Evolutionary conservation across 2,329 filamentous ascomycete species (phyloP), one percentile per base, ranked within the genome.

Genomic region (Lasiodiplodia sp.): DNA sequence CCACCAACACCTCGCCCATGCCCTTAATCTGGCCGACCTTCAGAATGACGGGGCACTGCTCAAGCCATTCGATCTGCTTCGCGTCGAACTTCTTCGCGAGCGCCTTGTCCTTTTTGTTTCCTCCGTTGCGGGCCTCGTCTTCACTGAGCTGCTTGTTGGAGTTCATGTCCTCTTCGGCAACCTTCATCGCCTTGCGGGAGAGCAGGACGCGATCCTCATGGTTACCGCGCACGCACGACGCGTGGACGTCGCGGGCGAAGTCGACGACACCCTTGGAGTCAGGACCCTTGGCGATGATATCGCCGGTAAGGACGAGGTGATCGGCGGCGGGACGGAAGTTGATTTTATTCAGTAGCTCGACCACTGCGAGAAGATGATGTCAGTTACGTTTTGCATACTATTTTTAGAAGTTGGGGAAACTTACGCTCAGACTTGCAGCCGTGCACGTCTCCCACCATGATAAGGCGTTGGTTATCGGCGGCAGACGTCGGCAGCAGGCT

Each of bases 361-460:
- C 73, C 70, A 88, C 82, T 84, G 34, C 60, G 16, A 44, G 12
- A 21, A 12, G 44, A 52, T 28, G 38, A 65, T 28, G 44, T 51
- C 40, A 40, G 23, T 16, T 5, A 60, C 18, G 14, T 2, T 3
- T 38, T 10, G 14, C 10, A 18, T 8, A 7, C 18, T 37, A 28
- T 37, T 25, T 64, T 38, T 64, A 57, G 40, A 47, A 56, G 5
- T 37, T 23, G 68, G 62, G 8, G 21, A 47, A 47, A 73, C 77
- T 84, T 80, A 76, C 93, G 84, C 70, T 93, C 87, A 14, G 86
- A 78, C 73, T 88, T 88, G 83, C 96, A 96, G 60, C 96, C 96
- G 81, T 98, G 95, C 16, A 98, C 93, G 81, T 99, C 96, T 67
- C 96, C 95, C 40, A 98, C 85, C 70, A 98, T 85, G 40, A 98